phyloP scores from a whole-genome alignment of 2,329 filamentous ascomycete genomes.

The Rasamsonia emersonii region DNA sequence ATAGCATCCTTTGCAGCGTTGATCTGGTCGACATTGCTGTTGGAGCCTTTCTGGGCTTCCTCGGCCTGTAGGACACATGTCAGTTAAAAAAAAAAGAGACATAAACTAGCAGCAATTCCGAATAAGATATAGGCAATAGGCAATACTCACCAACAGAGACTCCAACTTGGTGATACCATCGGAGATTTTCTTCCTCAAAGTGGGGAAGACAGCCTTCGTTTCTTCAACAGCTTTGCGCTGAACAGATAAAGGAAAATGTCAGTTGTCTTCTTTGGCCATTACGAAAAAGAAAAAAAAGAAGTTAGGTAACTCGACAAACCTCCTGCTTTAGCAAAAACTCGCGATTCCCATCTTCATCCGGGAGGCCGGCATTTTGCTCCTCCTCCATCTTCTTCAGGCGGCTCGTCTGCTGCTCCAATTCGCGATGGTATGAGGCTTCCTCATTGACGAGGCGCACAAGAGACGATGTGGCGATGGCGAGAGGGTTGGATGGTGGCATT shows the following conservation, averaged over 20 bases:
- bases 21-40: slow-evolving; percentile 33
- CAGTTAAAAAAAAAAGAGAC: slow-evolving; percentile 4
- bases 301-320: too few relatives aligned
- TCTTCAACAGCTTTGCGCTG: slow-evolving; percentile 77
- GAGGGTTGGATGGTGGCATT: slow-evolving; percentile 70
- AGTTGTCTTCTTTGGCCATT: slow-evolving; percentile 3
- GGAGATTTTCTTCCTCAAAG: slow-evolving; percentile 60
- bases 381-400: slow-evolving; percentile 53
- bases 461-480: slow-evolving; percentile 70
- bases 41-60: slow-evolving; percentile 30
- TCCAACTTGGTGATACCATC: slow-evolving; percentile 66
- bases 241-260: neutral
- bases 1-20: slow-evolving; percentile 36
- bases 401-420: slow-evolving; percentile 65
- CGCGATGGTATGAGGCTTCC: slow-evolving; percentile 80
- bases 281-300: slow-evolving; percentile 2
- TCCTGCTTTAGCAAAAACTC: slow-evolving; percentile 78
- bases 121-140: neutral
- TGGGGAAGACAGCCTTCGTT: slow-evolving; percentile 73
- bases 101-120: neutral
- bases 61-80: slow-evolving; percentile 18
- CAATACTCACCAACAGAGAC: slow-evolving; percentile 60
- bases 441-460: slow-evolving; percentile 84
- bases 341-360: slow-evolving; percentile 68
- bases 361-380: slow-evolving; percentile 41